Evolutionary conservation across 2,329 filamentous ascomycete species (phyloP).

Genomic region (Venturia aucupariae): DNA sequence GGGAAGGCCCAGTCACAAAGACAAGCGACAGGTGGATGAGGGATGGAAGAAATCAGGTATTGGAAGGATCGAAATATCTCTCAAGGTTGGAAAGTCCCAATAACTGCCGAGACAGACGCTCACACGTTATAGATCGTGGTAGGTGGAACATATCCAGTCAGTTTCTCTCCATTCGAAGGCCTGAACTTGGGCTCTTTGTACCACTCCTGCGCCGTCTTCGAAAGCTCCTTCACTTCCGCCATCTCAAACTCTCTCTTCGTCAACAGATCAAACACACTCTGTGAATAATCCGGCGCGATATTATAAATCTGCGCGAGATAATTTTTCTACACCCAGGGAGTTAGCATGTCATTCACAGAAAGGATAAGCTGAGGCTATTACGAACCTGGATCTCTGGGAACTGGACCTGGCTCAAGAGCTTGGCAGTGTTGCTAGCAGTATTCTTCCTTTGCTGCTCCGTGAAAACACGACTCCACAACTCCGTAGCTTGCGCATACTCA

Average conservation of each 20-base stretch:
- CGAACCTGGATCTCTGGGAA: constrained; percentile 35
- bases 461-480: constrained; percentile 43
- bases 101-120: neutral
- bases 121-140: constrained; percentile 24
- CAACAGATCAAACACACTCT: constrained; percentile 38
- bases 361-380: neutral
- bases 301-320: constrained; percentile 46
- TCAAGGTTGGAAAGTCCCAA: too few relatives aligned
- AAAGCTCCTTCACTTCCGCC: constrained; percentile 35
- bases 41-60: too few relatives aligned
- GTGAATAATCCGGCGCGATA: constrained; percentile 39
- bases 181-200: constrained; percentile 40
- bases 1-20: too few relatives aligned
- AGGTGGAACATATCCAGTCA: constrained; percentile 31
- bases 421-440: constrained; percentile 41
- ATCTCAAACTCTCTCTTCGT: constrained; percentile 37
- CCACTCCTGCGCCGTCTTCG: constrained; percentile 36
- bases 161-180: constrained; percentile 30
- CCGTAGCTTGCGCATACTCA: constrained; percentile 44
- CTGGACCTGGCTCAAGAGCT: constrained; percentile 36
- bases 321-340: constrained; percentile 27
- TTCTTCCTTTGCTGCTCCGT: constrained; percentile 34
- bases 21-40: too few relatives aligned
- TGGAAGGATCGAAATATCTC: too few relatives aligned
- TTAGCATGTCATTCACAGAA: neutral